phyloP scores from a whole-genome alignment of 371 early-diverging fungal genomes.

The Mortierella polycephala region DNA sequence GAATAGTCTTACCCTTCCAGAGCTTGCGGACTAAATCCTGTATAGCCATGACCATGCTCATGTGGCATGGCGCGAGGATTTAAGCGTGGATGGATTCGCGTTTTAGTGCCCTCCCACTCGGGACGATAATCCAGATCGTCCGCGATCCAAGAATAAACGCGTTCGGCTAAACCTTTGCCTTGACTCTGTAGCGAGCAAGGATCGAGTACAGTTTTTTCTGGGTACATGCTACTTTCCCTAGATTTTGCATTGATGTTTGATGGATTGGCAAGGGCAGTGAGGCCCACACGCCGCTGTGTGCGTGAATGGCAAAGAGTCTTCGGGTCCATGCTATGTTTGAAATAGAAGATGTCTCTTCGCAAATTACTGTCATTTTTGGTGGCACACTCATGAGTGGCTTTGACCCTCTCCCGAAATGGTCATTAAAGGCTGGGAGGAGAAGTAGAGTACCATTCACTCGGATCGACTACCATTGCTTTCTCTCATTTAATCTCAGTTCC shows the following conservation, averaged over 20 bases:
- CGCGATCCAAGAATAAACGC: constrained; percentile 33
- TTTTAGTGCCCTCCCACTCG: not conserved
- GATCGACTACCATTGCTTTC: too few species aligned
- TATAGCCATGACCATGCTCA: not conserved
- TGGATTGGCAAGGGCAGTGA: too few species aligned
- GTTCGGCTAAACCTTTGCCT: constrained; percentile 17
- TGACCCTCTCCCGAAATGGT: not conserved
- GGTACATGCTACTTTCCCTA: too few species aligned
- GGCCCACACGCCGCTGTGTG: too few species aligned
- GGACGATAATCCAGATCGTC: constrained; percentile 37
- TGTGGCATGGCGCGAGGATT: not conserved
- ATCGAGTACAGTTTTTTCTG: not conserved
- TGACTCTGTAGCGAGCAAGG: not conserved
- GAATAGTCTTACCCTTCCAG: constrained; percentile 13
- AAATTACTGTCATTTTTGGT: not conserved
- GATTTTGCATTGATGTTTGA: too few species aligned
- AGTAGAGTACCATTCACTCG: too few species aligned
- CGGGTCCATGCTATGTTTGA: not conserved
- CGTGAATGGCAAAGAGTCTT: too few species aligned
- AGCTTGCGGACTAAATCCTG: constrained; percentile 12
- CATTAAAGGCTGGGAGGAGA: too few species aligned
- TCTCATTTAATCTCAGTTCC: too few species aligned
- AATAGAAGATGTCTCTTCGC: not conserved
- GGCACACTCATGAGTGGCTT: not conserved
- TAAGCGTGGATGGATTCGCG: constrained; percentile 7